Base-by-base conservation (phyloP, 768 basidiomycete species). In the Tricholoma sp. region DNA sequence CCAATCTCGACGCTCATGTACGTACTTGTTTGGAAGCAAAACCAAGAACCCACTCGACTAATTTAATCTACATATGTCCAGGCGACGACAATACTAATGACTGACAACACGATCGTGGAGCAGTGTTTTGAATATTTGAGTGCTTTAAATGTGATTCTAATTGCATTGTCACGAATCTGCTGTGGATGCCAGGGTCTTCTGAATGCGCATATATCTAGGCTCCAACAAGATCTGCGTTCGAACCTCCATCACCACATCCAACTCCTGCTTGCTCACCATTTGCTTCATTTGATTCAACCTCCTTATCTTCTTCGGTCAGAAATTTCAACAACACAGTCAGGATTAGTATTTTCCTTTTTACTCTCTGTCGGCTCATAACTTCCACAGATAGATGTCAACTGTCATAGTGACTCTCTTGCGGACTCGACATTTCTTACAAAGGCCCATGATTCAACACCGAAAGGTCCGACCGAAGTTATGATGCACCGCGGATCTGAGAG, bases 101-200 rank as follows among this genome's bases (percentile, higher is more conserved):
- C 58, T 7, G 52, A 60, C 2, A 35, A 35, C 18, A 39, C 65
- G 37, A 64, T 66, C 50, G 60, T 57, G 41, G 63, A 66, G 8
- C 66, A 64, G 9, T 64, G 61, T 52, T 67, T 67, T 59, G 67
- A 63, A n/a, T 66, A 71, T 61, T 29, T 58, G 16, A 59, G 59
- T 11, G 51, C 66, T 52, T 62, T 62, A 57, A 61, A 66, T 57
- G 67, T 66, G 21, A 19, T 5, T 54, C 22, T 27, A 52, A 16
- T 50, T 50, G 19, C 8, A 51, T 24, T 29, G 27, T 29, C 29
- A 24, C 10, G 10, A 24, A 47, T 29, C 4, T 27, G 4, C 6
- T 18, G n/a, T 29, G 24, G 27, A 31, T 27, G 24, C 5, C 18
- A 55, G 18, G 19, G 45, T 16, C 18, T 41, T 54, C 47, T 52